A percentile compares a stretch with the other conserved stretches of the same genome.
phyloP scores from a whole-genome alignment of 2,329 filamentous ascomycete genomes.

The Thelonectria blattea region DNA sequence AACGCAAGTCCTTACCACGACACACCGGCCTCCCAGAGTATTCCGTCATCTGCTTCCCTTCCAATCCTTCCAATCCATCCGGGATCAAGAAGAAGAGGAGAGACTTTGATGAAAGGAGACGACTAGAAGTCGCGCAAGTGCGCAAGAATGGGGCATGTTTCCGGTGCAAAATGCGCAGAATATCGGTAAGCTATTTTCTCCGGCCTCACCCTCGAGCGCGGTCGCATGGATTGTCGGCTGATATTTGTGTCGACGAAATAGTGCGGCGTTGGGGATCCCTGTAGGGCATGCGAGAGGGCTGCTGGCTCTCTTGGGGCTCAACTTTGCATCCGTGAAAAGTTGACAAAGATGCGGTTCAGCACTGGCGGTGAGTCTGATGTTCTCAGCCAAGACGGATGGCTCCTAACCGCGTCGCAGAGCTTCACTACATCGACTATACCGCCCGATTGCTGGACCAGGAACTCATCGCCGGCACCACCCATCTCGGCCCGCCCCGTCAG shows the following conservation, averaged over 20 bases:
- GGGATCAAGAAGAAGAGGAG: constrained; percentile 38
- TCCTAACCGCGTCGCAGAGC: constrained; percentile 29
- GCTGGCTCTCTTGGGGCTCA: constrained; percentile 35
- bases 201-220: background rate
- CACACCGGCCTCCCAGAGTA: constrained; percentile 27
- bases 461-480: constrained; percentile 38
- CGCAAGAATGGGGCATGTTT: constrained; percentile 38
- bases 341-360: constrained; percentile 39
- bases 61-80: constrained; percentile 35
- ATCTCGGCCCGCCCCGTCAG: constrained; percentile 36
- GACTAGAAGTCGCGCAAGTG: constrained; percentile 37
- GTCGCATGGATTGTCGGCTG: constrained; percentile 4
- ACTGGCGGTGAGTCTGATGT: constrained; percentile 31
- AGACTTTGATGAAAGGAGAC: constrained; percentile 36
- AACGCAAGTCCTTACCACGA: constrained; percentile 15
- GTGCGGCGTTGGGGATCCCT: constrained; percentile 37
- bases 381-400: background rate
- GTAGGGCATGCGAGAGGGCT: constrained; percentile 33
- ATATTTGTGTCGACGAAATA: constrained; percentile 11
- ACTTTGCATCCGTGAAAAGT: constrained; percentile 36
- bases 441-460: constrained; percentile 36
- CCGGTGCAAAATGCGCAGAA: constrained; percentile 36
- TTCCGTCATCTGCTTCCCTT: constrained; percentile 39
- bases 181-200: constrained; percentile 30
- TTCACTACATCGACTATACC: constrained; percentile 40